Conservation (phyloP, 1,284 basidiomycete genomes). For the Trametes polyzona region DNA sequence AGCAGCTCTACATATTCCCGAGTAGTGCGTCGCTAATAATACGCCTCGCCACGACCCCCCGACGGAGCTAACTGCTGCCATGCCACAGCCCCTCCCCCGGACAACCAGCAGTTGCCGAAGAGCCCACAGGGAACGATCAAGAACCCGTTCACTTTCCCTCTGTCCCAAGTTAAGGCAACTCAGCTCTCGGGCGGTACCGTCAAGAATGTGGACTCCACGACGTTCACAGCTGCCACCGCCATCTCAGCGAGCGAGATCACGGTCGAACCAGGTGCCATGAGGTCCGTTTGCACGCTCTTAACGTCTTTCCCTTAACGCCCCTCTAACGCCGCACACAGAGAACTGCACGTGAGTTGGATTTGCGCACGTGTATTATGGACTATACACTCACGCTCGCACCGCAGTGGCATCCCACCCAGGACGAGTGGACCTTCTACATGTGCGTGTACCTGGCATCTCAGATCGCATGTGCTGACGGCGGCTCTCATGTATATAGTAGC, state of each 20-base stretch:
- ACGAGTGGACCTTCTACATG: constrained; percentile 67
- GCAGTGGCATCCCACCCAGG: constrained; percentile 76
- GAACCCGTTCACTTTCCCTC: constrained; percentile 55
- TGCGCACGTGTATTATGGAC: constrained; percentile 1
- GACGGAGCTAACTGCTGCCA: constrained; percentile 1
- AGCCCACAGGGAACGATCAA: constrained; percentile 59
- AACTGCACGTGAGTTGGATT: constrained; percentile 34
- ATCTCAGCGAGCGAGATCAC: constrained; percentile 71
- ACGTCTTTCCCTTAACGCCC: constrained; percentile 6
- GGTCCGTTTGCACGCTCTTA: constrained; percentile 19
- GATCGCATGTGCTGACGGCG: constrained; percentile 1
- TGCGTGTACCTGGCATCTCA: constrained; percentile 26
- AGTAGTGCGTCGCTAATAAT: constrained; percentile 41
- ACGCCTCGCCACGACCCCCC: constrained; percentile 10
- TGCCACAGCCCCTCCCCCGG: constrained; percentile 40
- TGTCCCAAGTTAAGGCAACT: constrained; percentile 58
- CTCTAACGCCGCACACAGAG: constrained; percentile 29
- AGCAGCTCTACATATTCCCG: constrained; percentile 73
- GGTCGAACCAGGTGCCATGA: constrained; percentile 68
- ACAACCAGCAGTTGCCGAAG: constrained; percentile 43
- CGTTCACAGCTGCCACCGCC: constrained; percentile 53
- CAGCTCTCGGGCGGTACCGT: constrained; percentile 60
- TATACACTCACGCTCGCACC: not conserved
- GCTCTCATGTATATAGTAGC: constrained; percentile 40
- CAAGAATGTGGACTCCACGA: constrained; percentile 65